These are phyloP conservation scores for Fusarium vanettenii DNA, from an alignment of 2,329 filamentous ascomycete genomes.

Conservation along the genomic window DNA sequence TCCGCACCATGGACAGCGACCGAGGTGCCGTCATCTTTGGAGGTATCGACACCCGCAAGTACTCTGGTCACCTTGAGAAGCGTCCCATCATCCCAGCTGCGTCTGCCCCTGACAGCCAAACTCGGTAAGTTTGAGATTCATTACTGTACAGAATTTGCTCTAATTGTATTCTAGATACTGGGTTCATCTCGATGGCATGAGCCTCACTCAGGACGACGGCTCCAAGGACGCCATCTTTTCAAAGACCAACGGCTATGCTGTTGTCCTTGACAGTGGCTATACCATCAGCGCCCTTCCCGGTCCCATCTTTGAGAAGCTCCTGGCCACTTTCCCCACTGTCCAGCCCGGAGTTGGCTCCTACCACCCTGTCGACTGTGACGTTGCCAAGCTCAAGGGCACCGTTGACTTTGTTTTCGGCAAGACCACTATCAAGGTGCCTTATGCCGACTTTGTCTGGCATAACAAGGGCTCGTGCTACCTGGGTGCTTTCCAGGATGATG, in stretches of 20 bases:
- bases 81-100: constrained; percentile 64
- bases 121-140: constrained; percentile 36
- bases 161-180: constrained; percentile 51
- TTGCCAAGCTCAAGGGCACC: constrained; percentile 50
- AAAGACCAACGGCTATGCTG: constrained; percentile 52
- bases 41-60: constrained; percentile 68
- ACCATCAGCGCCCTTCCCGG: constrained; percentile 75
- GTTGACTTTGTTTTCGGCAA: constrained; percentile 63
- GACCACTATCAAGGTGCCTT: constrained; percentile 56
- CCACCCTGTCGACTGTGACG: constrained; percentile 60
- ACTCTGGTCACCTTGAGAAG: constrained; percentile 63
- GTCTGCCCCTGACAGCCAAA: constrained; percentile 48
- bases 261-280: constrained; percentile 75
- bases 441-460: constrained; percentile 60
- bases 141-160: background rate
- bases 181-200: constrained; percentile 54
- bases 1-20: constrained; percentile 46
- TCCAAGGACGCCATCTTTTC: constrained; percentile 59
- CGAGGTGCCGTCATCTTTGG: constrained; percentile 61
- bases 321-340: constrained; percentile 57
- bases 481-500: constrained; percentile 57
- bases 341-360: constrained; percentile 52
- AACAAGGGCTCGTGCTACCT: constrained; percentile 52
- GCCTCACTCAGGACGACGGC: constrained; percentile 47
- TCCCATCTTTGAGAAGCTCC: constrained; percentile 60